Conservation (phyloP, 2,329 filamentous ascomycete genomes). For the Penicillium crustosum region DNA sequence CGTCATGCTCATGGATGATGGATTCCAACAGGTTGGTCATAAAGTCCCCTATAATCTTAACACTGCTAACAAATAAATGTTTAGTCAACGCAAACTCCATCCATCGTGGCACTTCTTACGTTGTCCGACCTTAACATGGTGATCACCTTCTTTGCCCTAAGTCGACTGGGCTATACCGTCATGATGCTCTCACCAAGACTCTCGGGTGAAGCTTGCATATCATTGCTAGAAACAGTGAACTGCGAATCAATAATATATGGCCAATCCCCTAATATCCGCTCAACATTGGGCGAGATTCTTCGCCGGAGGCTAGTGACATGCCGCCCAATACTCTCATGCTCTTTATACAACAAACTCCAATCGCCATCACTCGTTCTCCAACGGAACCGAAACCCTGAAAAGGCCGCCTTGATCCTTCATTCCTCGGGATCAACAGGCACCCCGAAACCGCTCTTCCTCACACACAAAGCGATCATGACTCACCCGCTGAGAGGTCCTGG, state of each 20-base stretch:
- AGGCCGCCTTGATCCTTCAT: conserved; percentile 46
- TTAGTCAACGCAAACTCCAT: conserved; percentile 20
- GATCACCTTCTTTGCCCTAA: conserved; percentile 47
- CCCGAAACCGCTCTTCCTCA: conserved; percentile 49
- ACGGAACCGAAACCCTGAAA: conserved; percentile 26
- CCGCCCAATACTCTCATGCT: conserved; percentile 24
- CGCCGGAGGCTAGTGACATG: conserved; percentile 26
- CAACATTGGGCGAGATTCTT: conserved; percentile 33
- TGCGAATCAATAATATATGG: conserved; percentile 42
- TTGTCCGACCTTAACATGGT: conserved; percentile 46
- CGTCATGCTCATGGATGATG: conserved; percentile 32
- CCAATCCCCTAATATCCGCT: conserved; percentile 33
- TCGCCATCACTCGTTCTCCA: conserved; percentile 20
- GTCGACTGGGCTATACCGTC: conserved; percentile 46
- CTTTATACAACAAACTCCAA: conserved; percentile 8
- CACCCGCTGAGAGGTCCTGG: conserved; percentile 39
- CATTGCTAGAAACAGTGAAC: conserved; percentile 39
- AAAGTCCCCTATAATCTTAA: fast-evolving
- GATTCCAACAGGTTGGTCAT: conserved; percentile 26
- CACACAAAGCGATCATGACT: conserved; percentile 42
- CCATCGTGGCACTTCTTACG: conserved; percentile 42
- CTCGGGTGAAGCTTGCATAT: conserved; percentile 42
- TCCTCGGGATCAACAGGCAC: conserved; percentile 52
- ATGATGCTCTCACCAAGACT: conserved; percentile 48
- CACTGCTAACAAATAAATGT: neutral